A percentile compares a stretch with the other conserved stretches of the same genome.
Evolutionary conservation across 208 protist genomes (phyloP).

Genomic region (Crithidia fasciculata): DNA sequence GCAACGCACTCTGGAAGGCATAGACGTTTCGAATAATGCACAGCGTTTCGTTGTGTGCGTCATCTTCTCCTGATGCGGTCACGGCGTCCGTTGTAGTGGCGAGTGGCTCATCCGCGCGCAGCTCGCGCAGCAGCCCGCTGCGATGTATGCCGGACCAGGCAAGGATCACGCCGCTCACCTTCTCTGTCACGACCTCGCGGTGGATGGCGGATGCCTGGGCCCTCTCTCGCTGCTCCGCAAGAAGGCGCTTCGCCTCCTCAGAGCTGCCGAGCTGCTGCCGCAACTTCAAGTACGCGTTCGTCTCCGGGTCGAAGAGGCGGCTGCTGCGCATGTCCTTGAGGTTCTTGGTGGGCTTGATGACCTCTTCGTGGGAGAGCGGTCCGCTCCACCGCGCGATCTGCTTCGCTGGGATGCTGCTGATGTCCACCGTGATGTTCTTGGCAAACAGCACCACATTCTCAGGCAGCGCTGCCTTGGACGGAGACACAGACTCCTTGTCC

Average conservation of each 20-base stretch:
- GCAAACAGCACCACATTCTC: constrained; percentile 38
- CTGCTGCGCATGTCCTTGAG: constrained; percentile 85
- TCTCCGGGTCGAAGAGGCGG: constrained; percentile 64
- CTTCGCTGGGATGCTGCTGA: constrained; percentile 53
- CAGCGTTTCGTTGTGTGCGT: constrained; percentile 17
- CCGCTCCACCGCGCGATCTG: constrained; percentile 59
- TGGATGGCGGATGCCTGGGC: constrained; percentile 21
- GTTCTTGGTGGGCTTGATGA: constrained; percentile 61
- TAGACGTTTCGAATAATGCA: constrained; percentile 83
- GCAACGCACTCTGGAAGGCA: constrained; percentile 80
- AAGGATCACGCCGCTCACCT: constrained; percentile 51
- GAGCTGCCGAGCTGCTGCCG: constrained; percentile 51
- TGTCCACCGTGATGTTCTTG: constrained; percentile 73
- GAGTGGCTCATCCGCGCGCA: not conserved
- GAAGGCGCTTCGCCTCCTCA: constrained; percentile 47
- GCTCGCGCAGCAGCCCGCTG: constrained; percentile 70
- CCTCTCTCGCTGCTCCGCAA: constrained; percentile 40
- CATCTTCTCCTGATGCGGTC: not conserved
- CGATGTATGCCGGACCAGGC: constrained; percentile 82
- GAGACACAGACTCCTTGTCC: too few species aligned
- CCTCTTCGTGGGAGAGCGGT: constrained; percentile 56
- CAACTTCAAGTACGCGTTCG: constrained; percentile 65
- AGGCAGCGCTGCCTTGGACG: not conserved
- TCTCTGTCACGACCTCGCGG: constrained; percentile 46
- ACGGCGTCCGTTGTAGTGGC: not conserved